Evolutionary conservation across 192 early-diverging fungal species (phyloP).

Genomic region (Coemansia sp.): DNA sequence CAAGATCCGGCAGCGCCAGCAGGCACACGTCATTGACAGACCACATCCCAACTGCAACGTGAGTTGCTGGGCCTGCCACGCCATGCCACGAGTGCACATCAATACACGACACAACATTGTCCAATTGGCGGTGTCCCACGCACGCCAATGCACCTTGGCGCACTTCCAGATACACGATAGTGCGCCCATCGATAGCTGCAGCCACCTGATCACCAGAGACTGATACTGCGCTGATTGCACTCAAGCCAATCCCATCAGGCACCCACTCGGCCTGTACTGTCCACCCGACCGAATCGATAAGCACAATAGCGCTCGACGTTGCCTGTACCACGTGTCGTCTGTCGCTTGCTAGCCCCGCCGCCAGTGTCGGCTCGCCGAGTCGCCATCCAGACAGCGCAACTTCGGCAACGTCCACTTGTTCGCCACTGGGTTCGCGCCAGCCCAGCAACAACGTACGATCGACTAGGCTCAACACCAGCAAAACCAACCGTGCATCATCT

Average conservation of each 20-base stretch:
- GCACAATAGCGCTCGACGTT: conserved; percentile 52
- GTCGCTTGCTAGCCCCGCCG: conserved; percentile 13
- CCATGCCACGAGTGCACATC: conserved; percentile 56
- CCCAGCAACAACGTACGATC: conserved; percentile 30
- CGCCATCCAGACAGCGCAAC: conserved; percentile 36
- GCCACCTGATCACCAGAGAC: conserved; percentile 55
- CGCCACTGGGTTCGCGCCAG: conserved; percentile 35
- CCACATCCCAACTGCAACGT: conserved; percentile 79
- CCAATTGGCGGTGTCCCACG: conserved; percentile 53
- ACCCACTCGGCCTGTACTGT: conserved; percentile 56
- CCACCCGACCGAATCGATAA: conserved; percentile 45
- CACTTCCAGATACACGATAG: conserved; percentile 62
- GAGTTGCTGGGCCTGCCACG: conserved; percentile 24
- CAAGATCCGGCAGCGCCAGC: conserved; percentile 63
- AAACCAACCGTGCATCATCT: conserved; percentile 15
- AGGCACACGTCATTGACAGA: conserved; percentile 60
- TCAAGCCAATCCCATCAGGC: conserved; percentile 18
- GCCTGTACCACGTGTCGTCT: conserved; percentile 59
- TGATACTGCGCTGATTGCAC: conserved; percentile 56
- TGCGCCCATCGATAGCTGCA: conserved; percentile 60
- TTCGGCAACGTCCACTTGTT: conserved; percentile 50
- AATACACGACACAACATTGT: conserved; percentile 74
- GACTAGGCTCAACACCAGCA: conserved; percentile 29
- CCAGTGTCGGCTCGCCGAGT: conserved; percentile 30
- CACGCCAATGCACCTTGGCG: conserved; percentile 24